Evolutionary conservation across 2,329 filamentous ascomycete genomes (phyloP).

Genomic region (Ceratocystis papillata): DNA sequence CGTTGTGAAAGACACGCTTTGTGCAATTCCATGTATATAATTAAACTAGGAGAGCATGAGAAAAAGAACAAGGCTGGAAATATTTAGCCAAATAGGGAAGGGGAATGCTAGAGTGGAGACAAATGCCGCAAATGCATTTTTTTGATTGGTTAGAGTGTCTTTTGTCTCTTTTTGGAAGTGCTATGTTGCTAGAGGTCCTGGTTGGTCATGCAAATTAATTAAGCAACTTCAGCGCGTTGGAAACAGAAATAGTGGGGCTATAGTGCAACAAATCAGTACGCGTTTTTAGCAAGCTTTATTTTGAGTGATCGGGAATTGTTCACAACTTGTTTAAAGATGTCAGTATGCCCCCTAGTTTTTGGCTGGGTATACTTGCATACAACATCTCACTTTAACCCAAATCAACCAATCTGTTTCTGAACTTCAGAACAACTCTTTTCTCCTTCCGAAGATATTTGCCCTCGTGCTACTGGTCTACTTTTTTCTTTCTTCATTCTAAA

Average conservation of each 20-base stretch:
- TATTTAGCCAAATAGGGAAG: not conserved
- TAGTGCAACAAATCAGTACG: not conserved
- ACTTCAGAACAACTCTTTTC: not conserved
- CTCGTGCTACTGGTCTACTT: conserved; percentile 9
- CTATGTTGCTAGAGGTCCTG: not conserved
- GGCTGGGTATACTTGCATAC: too few relatives aligned
- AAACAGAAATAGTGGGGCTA: conserved; percentile 3
- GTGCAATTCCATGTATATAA: too few relatives aligned
- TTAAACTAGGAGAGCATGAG: too few relatives aligned
- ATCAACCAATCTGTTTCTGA: not conserved
- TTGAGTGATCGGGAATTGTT: conserved; percentile 19
- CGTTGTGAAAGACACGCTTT: not conserved
- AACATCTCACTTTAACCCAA: not conserved
- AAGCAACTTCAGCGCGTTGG: not conserved
- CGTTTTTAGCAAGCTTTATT: not conserved
- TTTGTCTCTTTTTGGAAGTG: conserved; percentile 16
- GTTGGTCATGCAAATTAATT: not conserved
- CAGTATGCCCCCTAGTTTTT: not conserved
- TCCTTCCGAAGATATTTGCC: not conserved
- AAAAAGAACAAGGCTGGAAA: not conserved
- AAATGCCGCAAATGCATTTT: conserved; percentile 6
- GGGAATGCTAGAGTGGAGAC: not conserved
- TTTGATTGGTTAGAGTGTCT: conserved; percentile 13
- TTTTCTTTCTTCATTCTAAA: not conserved
- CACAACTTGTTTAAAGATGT: conserved; percentile 21